phyloP scores from a whole-genome alignment of 768 basidiomycete genomes.

The Goffeauzyma gilvescens region DNA sequence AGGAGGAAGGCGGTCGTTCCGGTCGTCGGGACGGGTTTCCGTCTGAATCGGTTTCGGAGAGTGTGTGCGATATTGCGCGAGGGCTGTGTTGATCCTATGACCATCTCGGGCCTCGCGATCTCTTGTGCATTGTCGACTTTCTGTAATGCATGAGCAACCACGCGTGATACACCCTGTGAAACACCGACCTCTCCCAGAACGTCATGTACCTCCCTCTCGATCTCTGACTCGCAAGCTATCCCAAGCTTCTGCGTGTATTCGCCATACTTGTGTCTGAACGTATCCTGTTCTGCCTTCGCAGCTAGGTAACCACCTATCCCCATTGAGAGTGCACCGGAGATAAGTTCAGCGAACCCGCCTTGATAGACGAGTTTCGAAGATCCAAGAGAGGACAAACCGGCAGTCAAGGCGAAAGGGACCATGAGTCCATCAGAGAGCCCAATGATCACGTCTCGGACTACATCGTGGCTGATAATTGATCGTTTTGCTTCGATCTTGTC shows the following conservation, averaged over 20 bases:
- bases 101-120: constrained; percentile 12
- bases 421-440: constrained; percentile 30
- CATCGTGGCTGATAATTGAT: constrained; percentile 3
- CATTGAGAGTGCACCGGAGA: constrained; percentile 93
- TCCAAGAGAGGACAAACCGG: constrained; percentile 51
- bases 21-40: constrained; percentile 35
- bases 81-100: too few relatives aligned
- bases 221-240: constrained; percentile 78
- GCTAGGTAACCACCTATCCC: constrained; percentile 96
- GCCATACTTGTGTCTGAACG: constrained; percentile 61
- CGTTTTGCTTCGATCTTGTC: constrained; percentile 4
- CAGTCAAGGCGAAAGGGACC: constrained; percentile 32
- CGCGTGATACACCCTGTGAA: constrained; percentile 56
- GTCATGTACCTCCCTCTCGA: constrained; percentile 82
- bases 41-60: background rate
- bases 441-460: constrained; percentile 22
- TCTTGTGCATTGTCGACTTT: constrained; percentile 13
- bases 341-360: constrained; percentile 86
- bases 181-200: constrained; percentile 79
- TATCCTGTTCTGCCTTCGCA: constrained; percentile 87
- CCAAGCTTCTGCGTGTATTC: constrained; percentile 63
- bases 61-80: constrained; percentile 12
- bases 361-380: constrained; percentile 79
- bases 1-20: constrained; percentile 84
- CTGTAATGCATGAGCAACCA: constrained; percentile 57